Evolutionary conservation across 169 alveolate genomes (phyloP), one percentile per base, ranked within the genome.

Genomic region (Plasmodium billcollinsi): DNA sequence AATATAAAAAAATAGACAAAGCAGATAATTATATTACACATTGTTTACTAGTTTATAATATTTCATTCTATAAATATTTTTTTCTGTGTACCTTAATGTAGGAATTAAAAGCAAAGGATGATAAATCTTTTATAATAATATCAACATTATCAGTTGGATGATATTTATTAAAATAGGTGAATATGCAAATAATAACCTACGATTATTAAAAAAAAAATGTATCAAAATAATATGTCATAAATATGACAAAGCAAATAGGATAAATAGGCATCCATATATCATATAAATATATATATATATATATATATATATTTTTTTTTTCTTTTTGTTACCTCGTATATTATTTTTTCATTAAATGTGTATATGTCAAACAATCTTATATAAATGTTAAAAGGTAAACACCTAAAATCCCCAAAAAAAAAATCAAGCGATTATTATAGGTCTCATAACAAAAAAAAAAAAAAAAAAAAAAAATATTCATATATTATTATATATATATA

Each of bases 361-460:
- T 69, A 83, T 20, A 83, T 83, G 72, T 83, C 91, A 49, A 83
- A 83, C 70, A 54, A 20, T 71, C 91, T 78, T 49, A 83, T 83
- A 52, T 69, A 83, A 33, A 83, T 83, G 63, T 58, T 70, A 39
- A 83, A 83, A 20, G 91, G 91, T 14, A 83, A 49, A 20, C 91
- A 83, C 73, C 91, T 83, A 73, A 9, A 63, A 69, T 49, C 11
- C 54, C 29, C 6, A 4, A 8, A 67, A 20, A 52, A 43, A 33
- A 21, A 2, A 7, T 8, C 6, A 18, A n/a, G 12, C 14, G 43
- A 24, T 14, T 18, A 9, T 39, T 24, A 15, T 67, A 39, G 43
- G 49, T 26, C 39, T 26, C 39, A 69, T 6, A 39, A 69, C 9
- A 69, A 33, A 67, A 45, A 43, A 45, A 15, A n/a, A n/a, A 69